Conservation (phyloP, 1,139 yeast species). For the Yamadazyma triangularis region DNA sequence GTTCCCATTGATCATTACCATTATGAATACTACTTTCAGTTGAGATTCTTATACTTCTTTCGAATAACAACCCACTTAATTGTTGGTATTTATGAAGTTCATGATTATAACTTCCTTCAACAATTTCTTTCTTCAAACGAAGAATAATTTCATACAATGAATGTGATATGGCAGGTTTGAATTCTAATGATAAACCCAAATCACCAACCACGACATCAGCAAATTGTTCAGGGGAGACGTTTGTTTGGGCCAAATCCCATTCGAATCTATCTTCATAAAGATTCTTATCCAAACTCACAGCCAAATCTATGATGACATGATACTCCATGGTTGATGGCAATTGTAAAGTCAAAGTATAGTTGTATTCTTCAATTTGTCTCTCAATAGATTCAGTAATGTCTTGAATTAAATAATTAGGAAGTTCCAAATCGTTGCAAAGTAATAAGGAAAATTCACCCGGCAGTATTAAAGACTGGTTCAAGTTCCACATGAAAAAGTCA, state of each 20-base stretch:
- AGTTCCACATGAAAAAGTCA: slow-evolving; percentile 89
- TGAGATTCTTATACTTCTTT: slow-evolving; percentile 40
- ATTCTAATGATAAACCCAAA: slow-evolving; percentile 79
- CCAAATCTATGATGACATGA: slow-evolving; percentile 75
- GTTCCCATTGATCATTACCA: slow-evolving; percentile 77
- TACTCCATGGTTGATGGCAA: slow-evolving; percentile 61
- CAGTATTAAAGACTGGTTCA: slow-evolving; percentile 70
- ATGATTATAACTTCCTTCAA: slow-evolving; percentile 66
- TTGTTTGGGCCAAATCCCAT: slow-evolving; percentile 76
- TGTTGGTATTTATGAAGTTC: slow-evolving; percentile 45
- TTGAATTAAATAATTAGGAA: slow-evolving; percentile 59
- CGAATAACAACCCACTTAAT: slow-evolving; percentile 40
- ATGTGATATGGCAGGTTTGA: slow-evolving; percentile 85
- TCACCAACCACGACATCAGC: slow-evolving; percentile 81
- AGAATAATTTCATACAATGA: slow-evolving; percentile 77
- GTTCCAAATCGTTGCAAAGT: slow-evolving; percentile 77
- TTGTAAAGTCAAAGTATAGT: slow-evolving; percentile 51
- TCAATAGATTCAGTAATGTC: slow-evolving; percentile 69
- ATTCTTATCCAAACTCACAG: slow-evolving; percentile 79
- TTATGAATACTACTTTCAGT: slow-evolving; percentile 43
- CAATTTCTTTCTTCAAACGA: slow-evolving; percentile 73
- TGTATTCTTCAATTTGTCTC: slow-evolving; percentile 75
- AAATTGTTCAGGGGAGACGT: slow-evolving; percentile 76
- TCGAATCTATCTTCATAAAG: slow-evolving; percentile 90
- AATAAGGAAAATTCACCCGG: slow-evolving; percentile 82